These are phyloP conservation scores for Nadsonia starkeyi-henricii DNA, from an alignment of 1,139 yeast species.

Conservation along the genomic window DNA sequence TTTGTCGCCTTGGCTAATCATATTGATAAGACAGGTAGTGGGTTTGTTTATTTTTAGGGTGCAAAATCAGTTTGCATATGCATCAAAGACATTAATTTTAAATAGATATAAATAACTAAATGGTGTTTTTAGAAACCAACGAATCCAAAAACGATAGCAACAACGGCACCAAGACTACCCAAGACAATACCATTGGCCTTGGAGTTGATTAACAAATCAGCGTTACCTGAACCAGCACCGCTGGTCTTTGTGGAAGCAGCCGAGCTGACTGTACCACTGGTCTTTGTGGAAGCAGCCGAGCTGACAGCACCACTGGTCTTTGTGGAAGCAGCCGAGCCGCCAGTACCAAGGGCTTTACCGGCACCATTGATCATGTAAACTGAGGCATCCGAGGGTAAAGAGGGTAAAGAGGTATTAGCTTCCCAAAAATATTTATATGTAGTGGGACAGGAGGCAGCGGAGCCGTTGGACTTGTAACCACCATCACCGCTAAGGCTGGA, in stretches of 20 bases:
- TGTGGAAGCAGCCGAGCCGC: constrained; percentile 35
- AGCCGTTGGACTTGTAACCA: constrained; percentile 35
- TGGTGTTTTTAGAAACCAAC: too few species aligned
- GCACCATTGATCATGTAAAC: constrained; percentile 58
- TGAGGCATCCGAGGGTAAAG: constrained; percentile 67
- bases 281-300: too few species aligned
- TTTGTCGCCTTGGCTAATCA: too few species aligned
- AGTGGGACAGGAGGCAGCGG: constrained; percentile 34
- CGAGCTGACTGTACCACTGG: background rate
- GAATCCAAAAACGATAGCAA: too few species aligned
- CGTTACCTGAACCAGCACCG: background rate
- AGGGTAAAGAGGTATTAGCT: constrained; percentile 63
- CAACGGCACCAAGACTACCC: constrained; percentile 36
- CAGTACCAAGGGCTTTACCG: constrained; percentile 70
- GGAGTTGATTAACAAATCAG: constrained; percentile 13
- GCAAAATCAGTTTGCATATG: too few species aligned
- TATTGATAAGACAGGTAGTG: too few species aligned
- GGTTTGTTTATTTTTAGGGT: too few species aligned
- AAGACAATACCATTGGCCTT: constrained; percentile 7
- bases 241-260: background rate
- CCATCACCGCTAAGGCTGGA: constrained; percentile 47
- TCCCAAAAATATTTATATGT: too few species aligned
- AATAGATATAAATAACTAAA: too few species aligned
- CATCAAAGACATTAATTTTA: too few species aligned
- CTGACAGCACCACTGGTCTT: constrained; percentile 18